Evolutionary conservation across 1,139 yeast genomes (phyloP).

Genomic region (Eremothecium sinecaudum): DNA sequence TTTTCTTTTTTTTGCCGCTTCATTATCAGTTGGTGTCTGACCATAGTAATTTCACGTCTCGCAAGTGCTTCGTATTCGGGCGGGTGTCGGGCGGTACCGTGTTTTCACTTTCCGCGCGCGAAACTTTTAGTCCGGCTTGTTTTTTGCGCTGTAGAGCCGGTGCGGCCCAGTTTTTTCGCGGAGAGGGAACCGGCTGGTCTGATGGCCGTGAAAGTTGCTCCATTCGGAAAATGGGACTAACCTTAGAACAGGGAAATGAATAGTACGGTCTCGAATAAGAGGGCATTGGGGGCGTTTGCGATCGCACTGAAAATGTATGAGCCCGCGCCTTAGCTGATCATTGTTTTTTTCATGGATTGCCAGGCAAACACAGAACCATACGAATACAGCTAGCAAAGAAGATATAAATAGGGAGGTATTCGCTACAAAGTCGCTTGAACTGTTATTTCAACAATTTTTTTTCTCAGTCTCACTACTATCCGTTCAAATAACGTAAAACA

Average conservation of each 20-base stretch:
- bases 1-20: conserved; percentile 1
- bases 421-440: no score
- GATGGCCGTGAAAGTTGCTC: neutral
- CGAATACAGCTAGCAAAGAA: neutral
- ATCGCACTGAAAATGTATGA: neutral
- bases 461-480: neutral
- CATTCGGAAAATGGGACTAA: neutral
- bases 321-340: neutral
- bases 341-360: neutral
- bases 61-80: no score
- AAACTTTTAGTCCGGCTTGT: conserved; percentile 1
- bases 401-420: neutral
- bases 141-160: neutral
- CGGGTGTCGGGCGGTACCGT: neutral
- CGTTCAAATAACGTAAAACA: no score
- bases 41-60: neutral
- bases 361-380: neutral
- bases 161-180: neutral
- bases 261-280: neutral
- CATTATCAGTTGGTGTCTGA: no score
- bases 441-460: neutral
- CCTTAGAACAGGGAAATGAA: neutral
- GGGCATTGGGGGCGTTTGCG: neutral
- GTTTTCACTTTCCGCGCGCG: conserved; percentile 3
- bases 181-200: neutral